These are phyloP conservation scores for Sonneratia caseolaris DNA, from an alignment of 345 rosid genomes.

Conservation along the genomic window DNA sequence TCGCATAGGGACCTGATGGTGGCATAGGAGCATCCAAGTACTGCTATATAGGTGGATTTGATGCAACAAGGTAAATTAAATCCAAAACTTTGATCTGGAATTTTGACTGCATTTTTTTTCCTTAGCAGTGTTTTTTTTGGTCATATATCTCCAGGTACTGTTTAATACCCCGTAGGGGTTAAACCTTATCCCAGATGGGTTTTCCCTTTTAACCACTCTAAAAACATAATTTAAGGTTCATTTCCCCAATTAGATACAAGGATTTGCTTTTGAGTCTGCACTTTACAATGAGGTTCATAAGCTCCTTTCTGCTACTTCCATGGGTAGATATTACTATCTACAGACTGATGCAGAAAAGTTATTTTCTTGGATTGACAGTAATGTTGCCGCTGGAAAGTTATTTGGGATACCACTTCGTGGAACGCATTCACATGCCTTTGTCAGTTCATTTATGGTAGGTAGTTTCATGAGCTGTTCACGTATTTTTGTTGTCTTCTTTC, in stretches of 20 bases:
- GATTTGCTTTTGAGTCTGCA: background rate
- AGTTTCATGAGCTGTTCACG: background rate
- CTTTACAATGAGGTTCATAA: background rate
- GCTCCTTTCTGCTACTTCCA: background rate
- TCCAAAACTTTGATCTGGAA: background rate
- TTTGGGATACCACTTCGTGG: conserved; percentile 96
- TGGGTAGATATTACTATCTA: background rate
- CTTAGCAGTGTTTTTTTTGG: background rate
- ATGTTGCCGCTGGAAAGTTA: conserved; percentile 84
- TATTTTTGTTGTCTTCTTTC: background rate
- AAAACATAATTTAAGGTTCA: background rate
- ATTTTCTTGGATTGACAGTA: conserved; percentile 33
- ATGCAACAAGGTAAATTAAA: conserved; percentile 69
- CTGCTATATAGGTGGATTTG: conserved; percentile 95
- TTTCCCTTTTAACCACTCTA: background rate
- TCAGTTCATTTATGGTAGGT: conserved; percentile 94
- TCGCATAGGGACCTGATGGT: conserved; percentile 88
- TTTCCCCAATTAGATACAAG: background rate
- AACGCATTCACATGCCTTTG: conserved; percentile 98
- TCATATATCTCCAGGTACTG: background rate
- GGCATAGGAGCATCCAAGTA: conserved; percentile 85
- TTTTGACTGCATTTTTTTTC: background rate
- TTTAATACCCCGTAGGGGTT: background rate
- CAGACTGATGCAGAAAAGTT: background rate
- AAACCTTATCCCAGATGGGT: background rate